Evolutionary conservation across 495 filamentous ascomycete genomes (phyloP).

Genomic region (Trichoderma reesei): DNA sequence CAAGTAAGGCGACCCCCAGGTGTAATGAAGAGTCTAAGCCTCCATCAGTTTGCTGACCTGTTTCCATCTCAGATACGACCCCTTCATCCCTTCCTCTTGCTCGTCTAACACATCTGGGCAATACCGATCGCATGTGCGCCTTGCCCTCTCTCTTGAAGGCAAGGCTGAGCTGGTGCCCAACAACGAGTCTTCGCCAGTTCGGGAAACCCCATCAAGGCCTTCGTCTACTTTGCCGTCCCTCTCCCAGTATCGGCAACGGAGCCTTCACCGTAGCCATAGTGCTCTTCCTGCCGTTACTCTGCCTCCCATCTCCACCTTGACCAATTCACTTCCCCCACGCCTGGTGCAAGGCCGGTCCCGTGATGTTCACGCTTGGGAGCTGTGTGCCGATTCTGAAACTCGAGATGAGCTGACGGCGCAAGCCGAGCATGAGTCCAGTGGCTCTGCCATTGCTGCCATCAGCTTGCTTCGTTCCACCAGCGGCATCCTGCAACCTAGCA

Average conservation of each 20-base stretch:
- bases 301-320: slow-evolving; percentile 45
- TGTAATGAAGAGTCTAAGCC: background rate
- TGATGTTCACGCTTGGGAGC: slow-evolving; percentile 78
- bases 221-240: slow-evolving; percentile 25
- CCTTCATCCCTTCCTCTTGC: slow-evolving; percentile 27
- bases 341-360: slow-evolving; percentile 59
- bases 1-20: slow-evolving; percentile 8
- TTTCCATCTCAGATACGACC: slow-evolving; percentile 21
- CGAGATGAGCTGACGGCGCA: slow-evolving; percentile 59
- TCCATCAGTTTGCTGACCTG: background rate
- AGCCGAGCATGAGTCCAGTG: slow-evolving; percentile 60
- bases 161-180: slow-evolving; percentile 68
- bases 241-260: slow-evolving; percentile 43
- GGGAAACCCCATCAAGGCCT: slow-evolving; percentile 22
- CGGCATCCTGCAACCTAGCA: slow-evolving; percentile 37
- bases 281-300: slow-evolving; percentile 40
- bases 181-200: slow-evolving; percentile 59
- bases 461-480: slow-evolving; percentile 58
- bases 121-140: slow-evolving; percentile 37
- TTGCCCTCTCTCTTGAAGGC: slow-evolving; percentile 73
- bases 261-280: slow-evolving; percentile 43
- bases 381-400: slow-evolving; percentile 63
- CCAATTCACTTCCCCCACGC: slow-evolving; percentile 46
- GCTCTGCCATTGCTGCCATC: slow-evolving; percentile 63
- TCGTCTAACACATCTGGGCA: slow-evolving; percentile 21